A percentile compares a stretch with the other conserved stretches of the same genome.
These are phyloP conservation scores for Citropsis articulata DNA, from an alignment of 345 rosid species.

Conservation along the genomic window DNA sequence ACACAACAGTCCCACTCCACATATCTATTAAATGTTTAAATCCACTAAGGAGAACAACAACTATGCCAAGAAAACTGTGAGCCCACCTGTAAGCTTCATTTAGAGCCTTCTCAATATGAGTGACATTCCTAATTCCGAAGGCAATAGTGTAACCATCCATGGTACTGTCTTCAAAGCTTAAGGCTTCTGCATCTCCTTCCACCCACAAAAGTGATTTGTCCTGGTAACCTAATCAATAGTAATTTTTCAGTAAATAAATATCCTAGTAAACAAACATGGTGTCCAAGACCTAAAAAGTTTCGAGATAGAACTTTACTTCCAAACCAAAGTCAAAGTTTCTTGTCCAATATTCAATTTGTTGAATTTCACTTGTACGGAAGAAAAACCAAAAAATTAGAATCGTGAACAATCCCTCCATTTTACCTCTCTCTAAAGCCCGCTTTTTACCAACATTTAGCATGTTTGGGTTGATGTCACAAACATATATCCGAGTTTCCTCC, in stretches of 20 bases:
- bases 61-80: background rate
- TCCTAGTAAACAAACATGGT: background rate
- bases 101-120: conserved; percentile 90
- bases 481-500: conserved; percentile 77
- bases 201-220: conserved; percentile 78
- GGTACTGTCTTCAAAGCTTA: conserved; percentile 65
- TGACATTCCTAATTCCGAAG: conserved; percentile 96
- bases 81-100: conserved; percentile 77
- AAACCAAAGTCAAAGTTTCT: background rate
- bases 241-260: too few relatives aligned
- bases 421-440: conserved; percentile 84
- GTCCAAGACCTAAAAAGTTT: conserved; percentile 36
- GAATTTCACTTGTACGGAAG: background rate
- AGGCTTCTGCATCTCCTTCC: conserved; percentile 89
- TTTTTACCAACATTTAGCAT: conserved; percentile 86
- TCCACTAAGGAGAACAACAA: background rate
- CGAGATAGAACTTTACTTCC: background rate
- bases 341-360: background rate
- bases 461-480: conserved; percentile 91
- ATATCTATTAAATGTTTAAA: background rate
- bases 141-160: conserved; percentile 98
- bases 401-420: background rate
- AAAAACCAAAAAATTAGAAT: background rate
- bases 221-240: background rate
- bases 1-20: background rate